phyloP scores from a whole-genome alignment of 148 eudicot species.

The Mesembryanthemum crystallinum region DNA sequence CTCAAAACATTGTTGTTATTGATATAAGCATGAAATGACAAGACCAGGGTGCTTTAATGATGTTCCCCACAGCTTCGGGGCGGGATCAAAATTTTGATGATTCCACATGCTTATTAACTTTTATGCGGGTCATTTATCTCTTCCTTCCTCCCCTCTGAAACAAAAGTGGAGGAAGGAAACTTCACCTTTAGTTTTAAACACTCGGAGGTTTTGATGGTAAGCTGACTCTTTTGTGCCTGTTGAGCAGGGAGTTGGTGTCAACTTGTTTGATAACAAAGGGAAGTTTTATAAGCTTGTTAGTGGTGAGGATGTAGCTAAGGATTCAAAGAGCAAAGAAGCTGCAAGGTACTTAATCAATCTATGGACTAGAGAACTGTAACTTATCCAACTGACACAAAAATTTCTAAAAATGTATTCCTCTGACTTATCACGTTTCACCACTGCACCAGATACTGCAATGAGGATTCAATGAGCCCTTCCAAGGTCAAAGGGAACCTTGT shows the following conservation, averaged over 20 bases:
- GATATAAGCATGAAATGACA: too few species aligned
- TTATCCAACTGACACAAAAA: neutral
- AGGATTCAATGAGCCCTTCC: conserved; percentile 57
- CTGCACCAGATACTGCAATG: conserved; percentile 38
- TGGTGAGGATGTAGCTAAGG: conserved; percentile 70
- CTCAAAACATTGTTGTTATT: too few species aligned
- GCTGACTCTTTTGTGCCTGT: conserved; percentile 7
- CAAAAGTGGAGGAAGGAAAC: too few species aligned
- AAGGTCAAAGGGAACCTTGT: conserved; percentile 86
- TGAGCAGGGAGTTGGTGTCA: conserved; percentile 59
- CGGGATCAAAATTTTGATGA: too few species aligned
- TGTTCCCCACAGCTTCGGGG: too few species aligned
- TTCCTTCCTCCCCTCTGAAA: too few species aligned
- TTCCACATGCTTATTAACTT: too few species aligned
- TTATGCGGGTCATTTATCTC: too few species aligned
- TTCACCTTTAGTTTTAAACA: too few species aligned
- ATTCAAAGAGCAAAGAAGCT: conserved; percentile 35
- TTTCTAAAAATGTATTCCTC: neutral
- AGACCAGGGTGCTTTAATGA: too few species aligned
- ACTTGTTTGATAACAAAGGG: conserved; percentile 34
- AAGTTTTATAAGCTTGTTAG: conserved; percentile 60
- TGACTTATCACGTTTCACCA: conserved; percentile 8
- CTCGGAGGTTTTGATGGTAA: neutral
- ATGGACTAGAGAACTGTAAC: conserved; percentile 1
- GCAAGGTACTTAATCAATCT: conserved; percentile 45